Evolutionary conservation across 2,329 filamentous ascomycete species (phyloP).

Genomic region (Phyllosticta paracitricarpa): DNA sequence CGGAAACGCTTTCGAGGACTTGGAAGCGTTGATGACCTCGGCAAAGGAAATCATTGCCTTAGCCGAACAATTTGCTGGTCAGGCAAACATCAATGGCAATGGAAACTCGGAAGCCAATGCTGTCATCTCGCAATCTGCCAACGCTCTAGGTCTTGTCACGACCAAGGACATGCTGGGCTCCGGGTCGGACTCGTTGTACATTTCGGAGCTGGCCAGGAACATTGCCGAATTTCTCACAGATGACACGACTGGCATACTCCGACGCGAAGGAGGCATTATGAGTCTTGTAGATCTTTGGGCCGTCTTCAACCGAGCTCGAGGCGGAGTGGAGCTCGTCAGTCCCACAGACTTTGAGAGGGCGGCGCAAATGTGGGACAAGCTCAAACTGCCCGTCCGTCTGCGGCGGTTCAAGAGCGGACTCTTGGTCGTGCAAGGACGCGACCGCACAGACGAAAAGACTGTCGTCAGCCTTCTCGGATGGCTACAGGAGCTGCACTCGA

Average conservation of each 20-base stretch:
- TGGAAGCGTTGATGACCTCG: constrained; percentile 94
- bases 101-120: constrained; percentile 58
- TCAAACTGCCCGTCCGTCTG: constrained; percentile 76
- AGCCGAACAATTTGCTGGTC: constrained; percentile 74
- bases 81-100: constrained; percentile 48
- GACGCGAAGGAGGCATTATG: constrained; percentile 29
- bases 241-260: constrained; percentile 26
- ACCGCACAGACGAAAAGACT: constrained; percentile 85
- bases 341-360: constrained; percentile 88
- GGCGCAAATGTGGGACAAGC: constrained; percentile 73
- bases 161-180: constrained; percentile 87
- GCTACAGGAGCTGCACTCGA: constrained; percentile 62
- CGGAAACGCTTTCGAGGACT: constrained; percentile 86
- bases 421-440: constrained; percentile 82
- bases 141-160: constrained; percentile 77
- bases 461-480: constrained; percentile 66
- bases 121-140: constrained; percentile 70
- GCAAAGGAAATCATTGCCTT: constrained; percentile 93
- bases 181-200: constrained; percentile 73
- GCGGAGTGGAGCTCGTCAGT: constrained; percentile 88
- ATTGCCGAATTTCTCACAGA: constrained; percentile 31
- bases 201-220: constrained; percentile 48
- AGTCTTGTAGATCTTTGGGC: constrained; percentile 32
- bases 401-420: constrained; percentile 86
- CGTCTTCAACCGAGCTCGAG: constrained; percentile 84